These are phyloP conservation scores for Cercospora janseana DNA, from an alignment of 2,329 filamentous ascomycete genomes.

Conservation along the genomic window DNA sequence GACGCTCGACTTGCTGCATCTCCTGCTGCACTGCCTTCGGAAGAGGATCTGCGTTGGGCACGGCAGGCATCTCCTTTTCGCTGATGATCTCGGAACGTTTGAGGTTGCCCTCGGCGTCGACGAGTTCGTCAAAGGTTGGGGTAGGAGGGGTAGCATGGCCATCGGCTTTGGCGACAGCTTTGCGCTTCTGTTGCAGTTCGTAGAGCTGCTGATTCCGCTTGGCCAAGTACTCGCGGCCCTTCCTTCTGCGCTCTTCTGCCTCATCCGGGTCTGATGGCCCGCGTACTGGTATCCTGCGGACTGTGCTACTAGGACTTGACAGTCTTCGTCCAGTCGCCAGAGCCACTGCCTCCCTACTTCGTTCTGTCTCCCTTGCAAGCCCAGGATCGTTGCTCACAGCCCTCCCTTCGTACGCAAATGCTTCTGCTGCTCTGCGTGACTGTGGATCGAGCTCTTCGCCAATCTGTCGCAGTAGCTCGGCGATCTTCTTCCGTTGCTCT, in stretches of 20 bases:
- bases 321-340: constrained; percentile 38
- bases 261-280: constrained; percentile 34
- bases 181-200: constrained; percentile 35
- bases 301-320: constrained; percentile 24
- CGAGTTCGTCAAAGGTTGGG: constrained; percentile 36
- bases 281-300: constrained; percentile 34
- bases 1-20: constrained; percentile 31
- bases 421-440: constrained; percentile 39
- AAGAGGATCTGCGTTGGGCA: constrained; percentile 24
- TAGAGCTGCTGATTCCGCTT: constrained; percentile 38
- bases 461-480: constrained; percentile 57
- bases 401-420: constrained; percentile 39
- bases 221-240: constrained; percentile 40
- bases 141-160: constrained; percentile 26
- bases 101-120: constrained; percentile 36
- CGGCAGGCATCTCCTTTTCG: constrained; percentile 24
- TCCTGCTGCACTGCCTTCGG: constrained; percentile 23
- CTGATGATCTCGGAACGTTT: constrained; percentile 18
- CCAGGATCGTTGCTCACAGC: constrained; percentile 35
- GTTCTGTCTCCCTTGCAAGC: constrained; percentile 33
- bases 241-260: constrained; percentile 37
- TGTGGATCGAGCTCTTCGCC: constrained; percentile 59
- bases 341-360: constrained; percentile 35
- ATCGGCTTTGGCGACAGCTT: constrained; percentile 19
- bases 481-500: constrained; percentile 60